These are phyloP conservation scores for Alnus glutinosa DNA, from an alignment of 306 rosid genomes.

Conservation along the genomic window DNA sequence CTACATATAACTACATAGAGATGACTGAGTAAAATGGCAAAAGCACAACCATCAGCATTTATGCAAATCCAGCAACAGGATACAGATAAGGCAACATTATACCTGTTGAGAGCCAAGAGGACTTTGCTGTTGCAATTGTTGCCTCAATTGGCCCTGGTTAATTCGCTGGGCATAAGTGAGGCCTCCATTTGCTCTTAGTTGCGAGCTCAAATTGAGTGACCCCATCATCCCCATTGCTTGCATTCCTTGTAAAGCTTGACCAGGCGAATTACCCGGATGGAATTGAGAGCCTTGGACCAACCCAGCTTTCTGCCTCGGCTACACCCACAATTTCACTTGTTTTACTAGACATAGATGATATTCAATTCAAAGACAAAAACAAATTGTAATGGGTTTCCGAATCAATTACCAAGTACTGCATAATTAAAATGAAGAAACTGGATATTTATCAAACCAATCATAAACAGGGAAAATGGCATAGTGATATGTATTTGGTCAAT, in stretches of 20 bases:
- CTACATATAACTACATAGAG: neutral
- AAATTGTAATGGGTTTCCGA: neutral
- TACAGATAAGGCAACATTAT: conserved; percentile 25
- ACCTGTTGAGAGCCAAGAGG: conserved; percentile 72
- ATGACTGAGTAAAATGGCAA: neutral
- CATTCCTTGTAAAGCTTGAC: conserved; percentile 83
- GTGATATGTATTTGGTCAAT: neutral
- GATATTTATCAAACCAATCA: neutral
- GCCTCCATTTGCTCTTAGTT: conserved; percentile 66
- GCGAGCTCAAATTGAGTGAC: conserved; percentile 56
- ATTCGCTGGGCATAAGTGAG: conserved; percentile 69
- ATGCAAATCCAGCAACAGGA: conserved; percentile 20
- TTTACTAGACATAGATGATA: conserved; percentile 20
- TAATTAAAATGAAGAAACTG: neutral
- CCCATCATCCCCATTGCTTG: conserved; percentile 91
- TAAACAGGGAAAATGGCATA: neutral
- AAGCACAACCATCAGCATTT: conserved; percentile 17
- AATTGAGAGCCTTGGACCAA: conserved; percentile 80
- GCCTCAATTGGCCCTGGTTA: conserved; percentile 74
- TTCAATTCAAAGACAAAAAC: neutral
- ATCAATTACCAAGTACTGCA: neutral
- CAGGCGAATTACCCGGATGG: conserved; percentile 65
- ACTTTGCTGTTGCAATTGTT: conserved; percentile 75
- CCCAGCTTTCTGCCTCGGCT: conserved; percentile 89
- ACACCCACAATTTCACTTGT: conserved; percentile 37